phyloP scores from a whole-genome alignment of 2,329 filamentous ascomycete genomes.

The Sarocladiaceae sp. region DNA sequence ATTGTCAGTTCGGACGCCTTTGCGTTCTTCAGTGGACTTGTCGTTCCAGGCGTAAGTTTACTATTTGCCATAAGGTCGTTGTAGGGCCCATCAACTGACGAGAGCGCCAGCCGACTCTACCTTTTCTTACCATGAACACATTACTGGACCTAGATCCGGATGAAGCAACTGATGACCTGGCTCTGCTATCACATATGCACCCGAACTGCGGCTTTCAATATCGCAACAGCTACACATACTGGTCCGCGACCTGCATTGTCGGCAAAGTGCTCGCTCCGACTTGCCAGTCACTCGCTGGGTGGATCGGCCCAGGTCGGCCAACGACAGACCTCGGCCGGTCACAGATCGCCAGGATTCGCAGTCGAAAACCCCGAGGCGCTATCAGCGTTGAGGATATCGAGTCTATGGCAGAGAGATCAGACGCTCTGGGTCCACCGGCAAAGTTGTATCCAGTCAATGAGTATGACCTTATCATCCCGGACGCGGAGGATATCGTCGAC shows the following conservation, averaged over 20 bases:
- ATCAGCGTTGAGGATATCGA: slow-evolving; percentile 57
- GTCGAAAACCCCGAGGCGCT: slow-evolving; percentile 51
- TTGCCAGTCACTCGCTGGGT: slow-evolving; percentile 66
- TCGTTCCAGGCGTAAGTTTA: slow-evolving; percentile 60
- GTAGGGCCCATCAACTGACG: slow-evolving; percentile 10
- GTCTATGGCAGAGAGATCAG: slow-evolving; percentile 63
- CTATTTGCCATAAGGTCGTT: neutral
- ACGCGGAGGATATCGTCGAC: slow-evolving; percentile 50
- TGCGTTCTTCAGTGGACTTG: slow-evolving; percentile 72
- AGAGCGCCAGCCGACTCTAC: slow-evolving; percentile 49
- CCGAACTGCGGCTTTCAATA: slow-evolving; percentile 74
- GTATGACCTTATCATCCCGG: slow-evolving; percentile 58
- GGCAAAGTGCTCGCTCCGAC: slow-evolving; percentile 73
- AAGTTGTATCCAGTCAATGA: slow-evolving; percentile 62
- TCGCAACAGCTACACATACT: slow-evolving; percentile 69
- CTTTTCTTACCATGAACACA: slow-evolving; percentile 75
- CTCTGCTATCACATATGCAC: slow-evolving; percentile 63
- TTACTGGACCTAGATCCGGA: slow-evolving; percentile 72
- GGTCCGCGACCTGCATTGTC: slow-evolving; percentile 67
- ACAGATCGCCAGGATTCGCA: slow-evolving; percentile 66
- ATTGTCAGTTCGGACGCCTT: slow-evolving; percentile 65
- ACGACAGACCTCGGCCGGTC: slow-evolving; percentile 62
- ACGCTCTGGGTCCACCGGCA: slow-evolving; percentile 62
- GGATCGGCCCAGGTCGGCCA: slow-evolving; percentile 69
- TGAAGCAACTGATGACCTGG: slow-evolving; percentile 59